Percentiles rank a stretch among this genome's conserved stretches.
These are phyloP conservation scores for Halenospora varia DNA, from an alignment of 495 filamentous ascomycete species.

Conservation along the genomic window DNA sequence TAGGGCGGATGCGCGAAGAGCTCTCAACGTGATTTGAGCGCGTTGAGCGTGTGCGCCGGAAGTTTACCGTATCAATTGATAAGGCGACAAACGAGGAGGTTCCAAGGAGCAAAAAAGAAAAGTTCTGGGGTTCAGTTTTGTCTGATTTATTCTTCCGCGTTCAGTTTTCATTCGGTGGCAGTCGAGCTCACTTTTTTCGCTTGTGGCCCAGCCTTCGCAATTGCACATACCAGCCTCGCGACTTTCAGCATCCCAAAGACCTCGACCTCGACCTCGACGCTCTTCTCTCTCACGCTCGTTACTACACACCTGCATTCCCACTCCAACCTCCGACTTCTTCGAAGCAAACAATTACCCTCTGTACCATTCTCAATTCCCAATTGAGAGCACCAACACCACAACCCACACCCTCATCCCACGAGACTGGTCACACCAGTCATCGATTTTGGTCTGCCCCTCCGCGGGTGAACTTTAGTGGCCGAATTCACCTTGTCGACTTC, in stretches of 20 bases:
- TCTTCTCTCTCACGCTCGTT: not conserved
- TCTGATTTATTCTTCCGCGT: not conserved
- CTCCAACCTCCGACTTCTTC: not conserved
- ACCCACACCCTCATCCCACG: not conserved
- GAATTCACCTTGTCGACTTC: constrained; percentile 22
- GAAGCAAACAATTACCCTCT: not conserved
- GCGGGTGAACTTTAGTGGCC: constrained; percentile 7
- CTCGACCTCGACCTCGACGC: not conserved
- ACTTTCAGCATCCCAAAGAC: not conserved
- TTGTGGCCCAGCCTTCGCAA: not conserved
- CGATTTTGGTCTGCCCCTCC: not conserved
- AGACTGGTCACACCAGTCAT: constrained; percentile 3
- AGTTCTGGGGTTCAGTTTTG: not conserved
- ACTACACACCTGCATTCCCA: not conserved
- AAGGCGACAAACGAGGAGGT: not conserved
- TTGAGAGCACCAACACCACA: not conserved
- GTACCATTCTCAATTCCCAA: not conserved
- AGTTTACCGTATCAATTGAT: not conserved
- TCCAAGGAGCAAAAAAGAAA: not conserved
- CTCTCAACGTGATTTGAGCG: not conserved
- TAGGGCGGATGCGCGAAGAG: not conserved
- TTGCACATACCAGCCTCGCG: not conserved
- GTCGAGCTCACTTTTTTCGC: not conserved
- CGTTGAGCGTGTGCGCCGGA: not conserved
- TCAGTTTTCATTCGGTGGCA: not conserved